A percentile compares a stretch with the other conserved stretches of the same genome.
Evolutionary conservation across 106 monocot species (phyloP).

Genomic region (Chionographis japonica): DNA sequence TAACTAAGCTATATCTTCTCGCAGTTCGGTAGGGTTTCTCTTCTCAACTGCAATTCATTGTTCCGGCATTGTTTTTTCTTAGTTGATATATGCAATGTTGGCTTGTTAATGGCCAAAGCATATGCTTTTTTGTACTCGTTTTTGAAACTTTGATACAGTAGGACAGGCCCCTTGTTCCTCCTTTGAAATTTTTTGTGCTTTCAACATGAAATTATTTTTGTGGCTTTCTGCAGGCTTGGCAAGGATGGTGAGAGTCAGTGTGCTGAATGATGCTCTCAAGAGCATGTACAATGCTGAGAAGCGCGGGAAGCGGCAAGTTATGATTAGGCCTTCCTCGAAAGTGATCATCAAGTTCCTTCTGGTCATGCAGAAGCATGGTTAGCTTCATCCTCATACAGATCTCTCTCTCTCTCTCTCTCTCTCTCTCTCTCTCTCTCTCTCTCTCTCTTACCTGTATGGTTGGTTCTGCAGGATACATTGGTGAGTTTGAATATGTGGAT

Average conservation of each 20-base stretch:
- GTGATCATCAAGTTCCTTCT: constrained; percentile 51
- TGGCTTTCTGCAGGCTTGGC: neutral
- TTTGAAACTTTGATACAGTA: too few species aligned
- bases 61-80: too few species aligned
- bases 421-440: neutral
- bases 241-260: constrained; percentile 42
- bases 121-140: too few species aligned
- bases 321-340: constrained; percentile 43
- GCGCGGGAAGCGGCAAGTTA: constrained; percentile 34
- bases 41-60: too few species aligned
- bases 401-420: neutral
- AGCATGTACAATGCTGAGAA: constrained; percentile 55
- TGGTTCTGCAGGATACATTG: constrained; percentile 30
- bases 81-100: too few species aligned
- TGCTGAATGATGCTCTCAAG: constrained; percentile 43
- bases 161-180: too few species aligned
- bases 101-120: too few species aligned
- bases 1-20: too few species aligned
- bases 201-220: too few species aligned
- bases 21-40: too few species aligned
- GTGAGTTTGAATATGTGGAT: constrained; percentile 48
- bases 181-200: too few species aligned
- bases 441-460: neutral
- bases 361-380: constrained; percentile 51
- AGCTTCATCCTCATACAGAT: neutral